These are phyloP conservation scores for Lagenaria siceraria DNA, from an alignment of 306 rosid species.

Conservation along the genomic window DNA sequence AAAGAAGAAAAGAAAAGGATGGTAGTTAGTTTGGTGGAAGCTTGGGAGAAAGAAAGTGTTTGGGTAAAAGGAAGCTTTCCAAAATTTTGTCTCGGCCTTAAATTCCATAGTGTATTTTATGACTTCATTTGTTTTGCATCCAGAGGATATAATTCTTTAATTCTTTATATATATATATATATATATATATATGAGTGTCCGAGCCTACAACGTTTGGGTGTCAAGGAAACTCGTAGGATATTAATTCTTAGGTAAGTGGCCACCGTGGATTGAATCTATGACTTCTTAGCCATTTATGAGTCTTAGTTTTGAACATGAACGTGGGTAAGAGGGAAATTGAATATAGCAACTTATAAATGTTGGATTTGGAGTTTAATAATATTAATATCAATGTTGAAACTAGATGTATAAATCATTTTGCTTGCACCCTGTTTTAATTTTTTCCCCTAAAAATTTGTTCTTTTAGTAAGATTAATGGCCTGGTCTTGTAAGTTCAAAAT, in stretches of 20 bases:
- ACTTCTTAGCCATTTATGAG: too few species aligned
- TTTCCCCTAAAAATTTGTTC: too few species aligned
- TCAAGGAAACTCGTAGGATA: too few species aligned
- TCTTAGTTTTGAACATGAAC: neutral
- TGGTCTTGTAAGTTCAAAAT: too few species aligned
- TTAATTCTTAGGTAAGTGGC: too few species aligned
- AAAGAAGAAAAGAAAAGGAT: slow-evolving; percentile 15
- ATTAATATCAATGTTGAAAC: neutral
- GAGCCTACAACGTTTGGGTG: too few species aligned
- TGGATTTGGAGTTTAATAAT: neutral
- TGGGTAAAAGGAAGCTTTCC: neutral
- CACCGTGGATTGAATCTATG: too few species aligned
- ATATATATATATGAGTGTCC: too few species aligned
- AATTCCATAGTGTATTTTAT: neutral
- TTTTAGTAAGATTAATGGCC: too few species aligned
- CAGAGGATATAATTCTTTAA: neutral
- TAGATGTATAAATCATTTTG: neutral
- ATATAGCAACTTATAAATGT: neutral
- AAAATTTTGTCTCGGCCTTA: slow-evolving; percentile 1
- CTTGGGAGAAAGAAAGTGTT: neutral
- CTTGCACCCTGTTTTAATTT: too few species aligned
- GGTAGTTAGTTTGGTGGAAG: slow-evolving; percentile 13
- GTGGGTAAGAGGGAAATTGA: neutral
- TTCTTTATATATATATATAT: too few species aligned
- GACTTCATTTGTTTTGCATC: neutral